Conservation (phyloP, 306 rosid species). For the Herpetospermum pedunculosum region DNA sequence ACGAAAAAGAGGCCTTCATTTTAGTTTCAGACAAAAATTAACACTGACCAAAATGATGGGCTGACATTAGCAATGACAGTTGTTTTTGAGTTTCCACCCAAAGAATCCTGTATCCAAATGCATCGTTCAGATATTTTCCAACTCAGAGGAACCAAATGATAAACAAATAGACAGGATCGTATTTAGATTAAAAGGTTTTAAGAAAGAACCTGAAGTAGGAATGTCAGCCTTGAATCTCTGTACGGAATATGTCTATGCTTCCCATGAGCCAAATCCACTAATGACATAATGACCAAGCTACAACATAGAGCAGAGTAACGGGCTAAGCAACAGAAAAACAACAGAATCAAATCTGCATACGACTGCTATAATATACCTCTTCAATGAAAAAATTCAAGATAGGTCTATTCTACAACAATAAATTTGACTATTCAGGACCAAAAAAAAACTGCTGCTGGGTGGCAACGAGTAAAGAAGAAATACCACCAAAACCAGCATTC, state of each 20-base stretch:
- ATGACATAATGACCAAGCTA: constrained; percentile 92
- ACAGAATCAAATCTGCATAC: not conserved
- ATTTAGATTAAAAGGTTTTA: constrained; percentile 9
- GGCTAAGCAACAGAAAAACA: constrained; percentile 5
- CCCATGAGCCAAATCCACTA: constrained; percentile 90
- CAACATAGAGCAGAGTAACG: constrained; percentile 17
- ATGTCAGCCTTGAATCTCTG: constrained; percentile 92
- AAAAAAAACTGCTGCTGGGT: no score
- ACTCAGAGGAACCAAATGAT: constrained; percentile 10
- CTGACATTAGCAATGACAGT: constrained; percentile 91
- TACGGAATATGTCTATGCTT: constrained; percentile 96
- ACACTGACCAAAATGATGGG: constrained; percentile 75
- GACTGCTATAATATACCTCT: not conserved
- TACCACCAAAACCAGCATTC: not conserved
- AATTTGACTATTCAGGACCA: not conserved
- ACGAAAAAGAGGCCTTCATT: constrained; percentile 8
- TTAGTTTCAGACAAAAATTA: constrained; percentile 14
- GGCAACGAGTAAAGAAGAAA: not conserved
- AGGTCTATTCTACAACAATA: not conserved
- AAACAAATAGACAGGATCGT: not conserved
- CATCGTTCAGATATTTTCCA: constrained; percentile 8
- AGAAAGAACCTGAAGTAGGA: constrained; percentile 87
- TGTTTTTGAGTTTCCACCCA: constrained; percentile 97
- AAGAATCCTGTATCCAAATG: constrained; percentile 66
- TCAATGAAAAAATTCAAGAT: not conserved